Evolutionary conservation across 1,284 basidiomycete genomes (phyloP), one percentile per base, ranked within the genome.

Genomic region (Hemileia vastatrix): DNA sequence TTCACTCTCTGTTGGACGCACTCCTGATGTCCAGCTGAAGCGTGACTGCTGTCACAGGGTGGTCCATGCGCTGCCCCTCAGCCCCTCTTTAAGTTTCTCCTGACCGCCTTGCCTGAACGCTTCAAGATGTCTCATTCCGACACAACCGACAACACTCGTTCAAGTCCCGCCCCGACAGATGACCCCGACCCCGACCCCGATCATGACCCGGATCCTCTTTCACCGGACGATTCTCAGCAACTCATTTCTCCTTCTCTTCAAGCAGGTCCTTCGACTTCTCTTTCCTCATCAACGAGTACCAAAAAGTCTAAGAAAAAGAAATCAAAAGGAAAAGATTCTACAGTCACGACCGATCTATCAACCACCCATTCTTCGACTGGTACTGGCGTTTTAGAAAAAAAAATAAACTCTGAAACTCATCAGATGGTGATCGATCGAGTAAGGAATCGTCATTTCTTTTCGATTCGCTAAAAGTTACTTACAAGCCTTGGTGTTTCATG

Each of bases 291-390:
- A 21, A 58, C 51, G 5, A 24, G 36, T 31, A 45, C 36, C n/a
- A 60, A 60, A 44, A 60, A 60, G 21, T 47, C 21, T 45, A 60
- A 60, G 50, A 60, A 60, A 49, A 60, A 60, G 23, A 60, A 60
- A 54, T 45, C 51, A 1, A 60, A 60, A 51, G 58, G 58, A 21
- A 60, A 60, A 27, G 58, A 50, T n/a, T 59, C 33, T 13, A 23
- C 57, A 8, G 48, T 40, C 15, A 48, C 45, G n/a, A 13, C 43
- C 24, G 31, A 31, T 13, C 8, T 43, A 43, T n/a, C 36, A n/a
- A 43, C 36, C 8, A 43, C 36, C n/a, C n/a, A 54, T 11, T 21
- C 24, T 21, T 13, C 47, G 13, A 50, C 18, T 50, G 48, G 48
- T 5, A 21, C 13, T 50, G 48, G 19, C 13, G 19, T 23, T 50